phyloP scores from a whole-genome alignment of 768 basidiomycete species.

The Grammothele lineata region DNA sequence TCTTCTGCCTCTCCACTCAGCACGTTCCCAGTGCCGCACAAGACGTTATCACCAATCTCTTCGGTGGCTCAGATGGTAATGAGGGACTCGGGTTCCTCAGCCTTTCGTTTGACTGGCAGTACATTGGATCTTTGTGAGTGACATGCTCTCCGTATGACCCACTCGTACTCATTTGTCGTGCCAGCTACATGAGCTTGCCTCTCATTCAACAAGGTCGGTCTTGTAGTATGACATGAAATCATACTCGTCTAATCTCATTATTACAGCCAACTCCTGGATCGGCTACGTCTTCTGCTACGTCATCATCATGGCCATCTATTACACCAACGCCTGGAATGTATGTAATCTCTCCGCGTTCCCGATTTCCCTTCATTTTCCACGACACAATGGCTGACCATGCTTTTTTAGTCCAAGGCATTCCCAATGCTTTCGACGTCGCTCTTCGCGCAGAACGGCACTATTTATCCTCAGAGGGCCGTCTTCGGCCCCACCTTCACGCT shows the following conservation, averaged over 20 bases:
- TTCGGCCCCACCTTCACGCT: conserved; percentile 48
- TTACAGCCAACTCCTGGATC: conserved; percentile 52
- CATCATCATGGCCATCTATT: conserved; percentile 52
- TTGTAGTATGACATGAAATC: too few relatives aligned
- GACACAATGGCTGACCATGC: conserved; percentile 20
- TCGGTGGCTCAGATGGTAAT: conserved; percentile 64
- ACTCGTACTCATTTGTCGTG: too few relatives aligned
- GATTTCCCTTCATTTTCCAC: too few relatives aligned
- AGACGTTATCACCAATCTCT: conserved; percentile 56
- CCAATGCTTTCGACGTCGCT: conserved; percentile 61
- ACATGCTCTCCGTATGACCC: too few relatives aligned
- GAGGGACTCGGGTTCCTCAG: conserved; percentile 62
- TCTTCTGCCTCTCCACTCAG: conserved; percentile 59
- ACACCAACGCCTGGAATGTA: conserved; percentile 60
- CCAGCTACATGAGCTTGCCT: conserved; percentile 46
- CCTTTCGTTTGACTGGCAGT: conserved; percentile 66
- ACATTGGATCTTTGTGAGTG: conserved; percentile 45
- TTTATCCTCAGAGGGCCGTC: conserved; percentile 51
- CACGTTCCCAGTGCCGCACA: conserved; percentile 37
- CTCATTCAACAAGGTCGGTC: conserved; percentile 60
- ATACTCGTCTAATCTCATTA: too few relatives aligned
- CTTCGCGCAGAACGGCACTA: conserved; percentile 49
- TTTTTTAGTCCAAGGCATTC: conserved; percentile 41
- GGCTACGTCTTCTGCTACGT: conserved; percentile 51
- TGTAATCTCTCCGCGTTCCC: too few relatives aligned